Percentiles rank a stretch among this genome's conserved stretches.
Evolutionary conservation across 495 filamentous ascomycete species (phyloP).

Genomic region (Talaromyces ruber): DNA sequence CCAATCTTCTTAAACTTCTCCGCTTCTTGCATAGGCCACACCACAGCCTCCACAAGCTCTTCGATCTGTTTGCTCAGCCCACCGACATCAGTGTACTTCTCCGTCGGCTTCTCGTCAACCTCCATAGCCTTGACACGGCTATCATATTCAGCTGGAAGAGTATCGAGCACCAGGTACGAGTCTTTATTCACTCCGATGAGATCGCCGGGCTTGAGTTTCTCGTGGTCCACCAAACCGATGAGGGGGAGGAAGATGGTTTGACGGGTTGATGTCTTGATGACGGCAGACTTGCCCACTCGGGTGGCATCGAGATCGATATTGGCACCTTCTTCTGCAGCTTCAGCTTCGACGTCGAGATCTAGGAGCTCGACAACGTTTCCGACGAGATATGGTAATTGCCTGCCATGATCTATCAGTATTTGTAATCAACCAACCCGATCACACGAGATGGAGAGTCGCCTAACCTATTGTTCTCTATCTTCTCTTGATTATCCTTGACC

Average conservation of each 20-base stretch:
- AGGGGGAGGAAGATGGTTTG: constrained; percentile 99
- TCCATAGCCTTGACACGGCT: constrained; percentile 99
- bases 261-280: constrained; percentile 99
- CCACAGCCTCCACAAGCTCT: constrained; percentile 97
- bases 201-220: constrained; percentile 87
- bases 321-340: constrained; percentile 92
- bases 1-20: constrained; percentile 99
- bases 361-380: constrained; percentile 96
- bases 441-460: constrained; percentile 9
- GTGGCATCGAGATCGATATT: constrained; percentile 98
- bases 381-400: constrained; percentile 95
- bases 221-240: constrained; percentile 92
- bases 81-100: constrained; percentile 98
- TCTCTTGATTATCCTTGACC: constrained; percentile 97
- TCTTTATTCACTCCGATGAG: constrained; percentile 99
- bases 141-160: constrained; percentile 97
- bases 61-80: constrained; percentile 99
- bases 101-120: constrained; percentile 98
- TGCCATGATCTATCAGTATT: constrained; percentile 21
- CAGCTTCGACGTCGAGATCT: constrained; percentile 91
- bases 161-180: constrained; percentile 97
- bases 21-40: constrained; percentile 99
- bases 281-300: constrained; percentile 92
- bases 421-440: background rate
- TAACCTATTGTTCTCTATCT: constrained; percentile 98